Conservation (phyloP, 2,329 filamentous ascomycete species). For the Aspergillus jensenii region DNA sequence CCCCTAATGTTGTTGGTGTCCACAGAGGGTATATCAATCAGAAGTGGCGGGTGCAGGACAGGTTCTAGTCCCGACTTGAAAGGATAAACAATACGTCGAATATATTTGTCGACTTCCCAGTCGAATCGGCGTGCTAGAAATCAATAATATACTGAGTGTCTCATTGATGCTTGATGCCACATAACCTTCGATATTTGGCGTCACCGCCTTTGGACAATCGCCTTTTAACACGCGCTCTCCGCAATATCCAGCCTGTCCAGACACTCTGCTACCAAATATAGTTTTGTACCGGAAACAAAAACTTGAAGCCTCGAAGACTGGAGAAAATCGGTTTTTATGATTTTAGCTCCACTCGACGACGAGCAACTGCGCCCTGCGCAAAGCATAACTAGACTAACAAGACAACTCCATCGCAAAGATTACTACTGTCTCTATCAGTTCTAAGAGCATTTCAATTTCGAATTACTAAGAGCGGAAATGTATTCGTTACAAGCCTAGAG, state of each 20-base stretch:
- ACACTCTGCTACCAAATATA: background rate
- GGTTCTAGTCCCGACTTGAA: background rate
- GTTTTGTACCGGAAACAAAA: background rate
- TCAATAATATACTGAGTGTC: background rate
- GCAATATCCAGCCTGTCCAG: no score
- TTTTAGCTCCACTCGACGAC: no score
- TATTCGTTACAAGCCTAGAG: background rate
- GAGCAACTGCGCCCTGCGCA: no score
- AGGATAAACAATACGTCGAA: background rate
- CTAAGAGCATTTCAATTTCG: no score
- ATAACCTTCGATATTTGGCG: background rate
- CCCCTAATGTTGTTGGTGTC: background rate
- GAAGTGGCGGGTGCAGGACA: background rate
- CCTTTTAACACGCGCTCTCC: no score
- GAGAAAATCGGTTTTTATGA: background rate
- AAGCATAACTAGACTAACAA: no score
- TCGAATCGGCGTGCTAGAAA: slow-evolving; percentile 13
- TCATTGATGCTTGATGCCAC: background rate
- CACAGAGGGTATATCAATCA: background rate
- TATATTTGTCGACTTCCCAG: background rate
- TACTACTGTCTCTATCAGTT: no score
- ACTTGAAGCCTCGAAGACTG: background rate
- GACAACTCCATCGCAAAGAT: no score
- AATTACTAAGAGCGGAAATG: background rate
- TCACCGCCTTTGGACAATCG: background rate